Evolutionary conservation across 768 basidiomycete genomes (phyloP).

Genomic region (Dioszegia aurantiaca): DNA sequence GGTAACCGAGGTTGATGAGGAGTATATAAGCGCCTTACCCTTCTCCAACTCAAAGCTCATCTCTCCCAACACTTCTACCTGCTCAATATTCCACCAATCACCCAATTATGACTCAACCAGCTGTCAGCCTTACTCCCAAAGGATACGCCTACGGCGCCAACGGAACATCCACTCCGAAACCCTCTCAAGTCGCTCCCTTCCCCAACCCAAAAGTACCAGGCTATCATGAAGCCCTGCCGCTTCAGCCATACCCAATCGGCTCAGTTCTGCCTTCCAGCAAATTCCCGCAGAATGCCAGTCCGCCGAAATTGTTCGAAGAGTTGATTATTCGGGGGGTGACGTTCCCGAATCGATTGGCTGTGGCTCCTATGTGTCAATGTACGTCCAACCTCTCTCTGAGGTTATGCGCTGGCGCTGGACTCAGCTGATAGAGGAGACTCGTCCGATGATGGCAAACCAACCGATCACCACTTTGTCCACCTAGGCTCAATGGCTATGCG

Average conservation of each 20-base stretch:
- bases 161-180: neutral
- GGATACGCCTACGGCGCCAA: constrained; percentile 6
- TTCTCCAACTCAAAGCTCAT: no score
- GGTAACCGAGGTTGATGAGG: no score
- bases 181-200: constrained; percentile 21
- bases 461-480: constrained; percentile 81
- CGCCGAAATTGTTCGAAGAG: constrained; percentile 66
- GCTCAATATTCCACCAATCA: no score
- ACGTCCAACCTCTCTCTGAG: constrained; percentile 13
- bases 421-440: constrained; percentile 55
- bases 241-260: constrained; percentile 41
- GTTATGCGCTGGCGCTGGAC: neutral
- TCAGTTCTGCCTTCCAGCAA: constrained; percentile 45
- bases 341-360: constrained; percentile 75
- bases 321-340: constrained; percentile 61
- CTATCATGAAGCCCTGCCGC: constrained; percentile 43
- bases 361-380: constrained; percentile 79
- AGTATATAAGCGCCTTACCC: no score
- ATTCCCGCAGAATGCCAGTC: constrained; percentile 57
- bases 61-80: no score
- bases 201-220: constrained; percentile 21
- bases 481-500: constrained; percentile 68
- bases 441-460: constrained; percentile 68
- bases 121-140: constrained; percentile 1
- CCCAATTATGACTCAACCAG: constrained; percentile 13